A percentile compares a stretch with the other conserved stretches of the same genome.
Evolutionary conservation across 2,329 filamentous ascomycete genomes (phyloP).

Genomic region (Aspergillus tamarii): DNA sequence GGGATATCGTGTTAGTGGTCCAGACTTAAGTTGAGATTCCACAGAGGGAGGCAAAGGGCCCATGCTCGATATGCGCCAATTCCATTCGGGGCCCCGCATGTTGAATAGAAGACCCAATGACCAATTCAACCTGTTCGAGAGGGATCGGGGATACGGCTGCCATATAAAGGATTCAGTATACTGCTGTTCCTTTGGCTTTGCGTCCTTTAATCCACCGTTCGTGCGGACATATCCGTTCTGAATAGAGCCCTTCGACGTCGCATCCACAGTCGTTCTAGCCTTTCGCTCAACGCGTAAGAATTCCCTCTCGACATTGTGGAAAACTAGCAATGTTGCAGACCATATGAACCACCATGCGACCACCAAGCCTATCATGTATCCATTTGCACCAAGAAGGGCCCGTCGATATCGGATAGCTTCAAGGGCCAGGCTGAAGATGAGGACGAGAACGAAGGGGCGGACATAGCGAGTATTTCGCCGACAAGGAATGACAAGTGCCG

Average conservation of each 20-base stretch:
- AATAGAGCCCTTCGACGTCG: not conserved
- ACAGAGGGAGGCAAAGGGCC: conserved; percentile 36
- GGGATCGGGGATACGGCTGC: conserved; percentile 57
- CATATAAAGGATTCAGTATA: conserved; percentile 48
- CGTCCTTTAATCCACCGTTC: not conserved
- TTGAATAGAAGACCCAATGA: conserved; percentile 59
- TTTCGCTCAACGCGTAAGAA: conserved; percentile 59
- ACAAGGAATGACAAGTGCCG: conserved; percentile 57
- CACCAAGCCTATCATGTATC: conserved; percentile 59
- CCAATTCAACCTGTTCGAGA: conserved; percentile 62
- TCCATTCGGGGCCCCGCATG: conserved; percentile 65
- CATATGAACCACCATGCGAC: conserved; percentile 59
- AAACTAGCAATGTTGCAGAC: conserved; percentile 56
- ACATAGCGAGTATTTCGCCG: conserved; percentile 38
- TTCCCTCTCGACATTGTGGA: conserved; percentile 58
- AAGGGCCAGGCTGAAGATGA: conserved; percentile 47
- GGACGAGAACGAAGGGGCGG: conserved; percentile 51
- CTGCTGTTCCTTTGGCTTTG: not conserved
- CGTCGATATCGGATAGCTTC: conserved; percentile 51
- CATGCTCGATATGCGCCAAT: conserved; percentile 57
- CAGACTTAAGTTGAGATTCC: conserved; percentile 24
- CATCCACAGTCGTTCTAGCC: not conserved
- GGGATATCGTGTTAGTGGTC: conserved; percentile 4
- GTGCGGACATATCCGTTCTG: conserved; percentile 1
- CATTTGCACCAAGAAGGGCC: conserved; percentile 54